phyloP scores from a whole-genome alignment of 2,329 filamentous ascomycete species.

The Didymella glomerata region DNA sequence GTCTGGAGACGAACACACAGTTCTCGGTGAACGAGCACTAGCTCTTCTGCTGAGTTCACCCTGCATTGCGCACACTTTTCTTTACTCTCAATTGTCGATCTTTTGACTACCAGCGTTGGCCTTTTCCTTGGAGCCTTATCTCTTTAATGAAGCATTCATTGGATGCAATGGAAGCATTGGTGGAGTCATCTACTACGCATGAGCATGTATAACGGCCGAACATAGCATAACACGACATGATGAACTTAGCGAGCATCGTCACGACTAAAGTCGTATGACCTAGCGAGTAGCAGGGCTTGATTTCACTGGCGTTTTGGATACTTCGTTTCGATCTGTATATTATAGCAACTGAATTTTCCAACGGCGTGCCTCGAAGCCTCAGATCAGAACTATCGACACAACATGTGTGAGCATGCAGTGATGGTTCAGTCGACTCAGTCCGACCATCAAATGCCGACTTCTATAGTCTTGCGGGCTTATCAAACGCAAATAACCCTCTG shows the following conservation, averaged over 20 bases:
- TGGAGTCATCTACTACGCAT: conserved; percentile 20
- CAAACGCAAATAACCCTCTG: conserved; percentile 43
- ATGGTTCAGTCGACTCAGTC: background rate
- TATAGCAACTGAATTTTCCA: conserved; percentile 3
- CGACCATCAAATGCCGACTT: background rate
- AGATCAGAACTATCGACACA: background rate
- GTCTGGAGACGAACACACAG: conserved; percentile 29
- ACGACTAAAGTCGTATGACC: conserved; percentile 6
- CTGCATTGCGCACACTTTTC: background rate
- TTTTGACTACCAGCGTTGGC: background rate
- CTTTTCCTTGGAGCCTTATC: conserved; percentile 1
- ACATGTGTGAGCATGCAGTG: background rate
- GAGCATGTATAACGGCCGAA: conserved; percentile 20
- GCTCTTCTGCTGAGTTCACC: background rate
- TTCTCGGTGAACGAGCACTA: conserved; percentile 23
- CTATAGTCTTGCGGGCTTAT: conserved; percentile 24
- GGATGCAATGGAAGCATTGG: conserved; percentile 13
- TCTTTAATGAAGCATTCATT: conserved; percentile 19
- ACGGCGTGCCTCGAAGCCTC: background rate
- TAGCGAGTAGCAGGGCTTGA: conserved; percentile 6
- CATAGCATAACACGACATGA: conserved; percentile 22
- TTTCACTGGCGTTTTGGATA: conserved; percentile 7
- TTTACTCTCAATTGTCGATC: conserved; percentile 1
- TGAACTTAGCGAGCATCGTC: conserved; percentile 21
- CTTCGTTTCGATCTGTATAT: conserved; percentile 16